A percentile compares a stretch with the other conserved stretches of the same genome.
Evolutionary conservation across 768 basidiomycete species (phyloP).

Genomic region (Mycena indigotica): DNA sequence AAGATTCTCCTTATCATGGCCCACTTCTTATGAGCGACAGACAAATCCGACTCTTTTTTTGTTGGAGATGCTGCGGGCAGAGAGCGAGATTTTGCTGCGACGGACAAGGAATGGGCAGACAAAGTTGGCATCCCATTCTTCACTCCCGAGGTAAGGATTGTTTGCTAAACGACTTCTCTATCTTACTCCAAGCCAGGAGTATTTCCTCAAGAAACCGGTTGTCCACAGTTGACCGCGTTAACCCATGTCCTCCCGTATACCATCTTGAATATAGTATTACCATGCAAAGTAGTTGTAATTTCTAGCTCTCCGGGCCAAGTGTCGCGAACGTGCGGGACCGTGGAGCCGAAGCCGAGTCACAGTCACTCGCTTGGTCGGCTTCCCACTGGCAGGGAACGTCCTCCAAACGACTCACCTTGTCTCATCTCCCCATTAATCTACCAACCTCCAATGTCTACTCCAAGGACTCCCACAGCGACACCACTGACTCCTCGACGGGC

Average conservation of each 20-base stretch:
- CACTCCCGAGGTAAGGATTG: conserved; percentile 59
- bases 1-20: too few species aligned
- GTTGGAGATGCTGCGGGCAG: conserved; percentile 75
- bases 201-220: conserved; percentile 53
- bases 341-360: background rate
- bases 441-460: conserved; percentile 38
- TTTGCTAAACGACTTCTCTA: background rate
- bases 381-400: conserved; percentile 54
- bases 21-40: conserved; percentile 37
- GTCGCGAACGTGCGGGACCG: conserved; percentile 1
- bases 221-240: too few species aligned
- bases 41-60: conserved; percentile 53
- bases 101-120: conserved; percentile 64
- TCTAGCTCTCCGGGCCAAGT: too few species aligned
- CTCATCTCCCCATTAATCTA: background rate
- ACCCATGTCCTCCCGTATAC: too few species aligned
- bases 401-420: conserved; percentile 19
- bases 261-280: too few species aligned
- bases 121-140: conserved; percentile 60
- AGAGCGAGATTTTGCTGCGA: conserved; percentile 53
- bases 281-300: too few species aligned
- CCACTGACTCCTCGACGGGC: conserved; percentile 53
- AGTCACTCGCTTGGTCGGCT: conserved; percentile 19
- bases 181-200: conserved; percentile 44
- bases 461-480: conserved; percentile 34